Conservation (phyloP, 148 eudicot genomes). For the Arctostaphylos glauca region DNA sequence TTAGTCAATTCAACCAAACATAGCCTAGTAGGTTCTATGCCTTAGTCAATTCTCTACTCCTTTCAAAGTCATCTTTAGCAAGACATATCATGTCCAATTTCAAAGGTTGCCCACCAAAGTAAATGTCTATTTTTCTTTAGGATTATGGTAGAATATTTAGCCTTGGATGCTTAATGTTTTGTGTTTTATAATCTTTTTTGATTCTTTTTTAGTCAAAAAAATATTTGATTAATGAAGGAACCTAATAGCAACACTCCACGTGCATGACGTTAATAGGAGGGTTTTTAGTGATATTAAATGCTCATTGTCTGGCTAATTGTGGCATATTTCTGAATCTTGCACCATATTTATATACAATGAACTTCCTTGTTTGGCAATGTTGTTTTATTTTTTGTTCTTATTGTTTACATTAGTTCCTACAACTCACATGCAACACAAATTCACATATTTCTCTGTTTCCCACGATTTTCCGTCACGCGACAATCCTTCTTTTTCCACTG, state of each 20-base stretch:
- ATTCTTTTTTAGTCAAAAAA: background rate
- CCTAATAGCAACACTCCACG: slow-evolving; percentile 15
- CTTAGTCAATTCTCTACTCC: background rate
- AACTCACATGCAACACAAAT: slow-evolving; percentile 23
- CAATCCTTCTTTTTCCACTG: background rate
- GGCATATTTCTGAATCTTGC: slow-evolving; percentile 1
- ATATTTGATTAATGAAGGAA: background rate
- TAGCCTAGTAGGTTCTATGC: background rate
- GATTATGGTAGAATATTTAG: background rate
- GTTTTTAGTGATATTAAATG: slow-evolving; percentile 9
- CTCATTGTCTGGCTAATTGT: slow-evolving; percentile 14
- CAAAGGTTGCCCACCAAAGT: background rate
- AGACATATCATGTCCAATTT: background rate
- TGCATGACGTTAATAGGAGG: background rate
- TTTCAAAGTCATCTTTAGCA: background rate
- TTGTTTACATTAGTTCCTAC: background rate
- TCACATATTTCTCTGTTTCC: background rate
- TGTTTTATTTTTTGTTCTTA: background rate
- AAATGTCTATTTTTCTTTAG: background rate
- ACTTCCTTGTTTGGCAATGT: slow-evolving; percentile 7
- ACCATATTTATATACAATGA: slow-evolving; percentile 7
- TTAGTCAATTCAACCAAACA: background rate
- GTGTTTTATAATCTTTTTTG: background rate
- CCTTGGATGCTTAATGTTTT: background rate
- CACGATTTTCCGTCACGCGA: background rate